A percentile compares a stretch with the other conserved stretches of the same genome.
phyloP scores from a whole-genome alignment of 768 basidiomycete species.

The Suillus placidus region DNA sequence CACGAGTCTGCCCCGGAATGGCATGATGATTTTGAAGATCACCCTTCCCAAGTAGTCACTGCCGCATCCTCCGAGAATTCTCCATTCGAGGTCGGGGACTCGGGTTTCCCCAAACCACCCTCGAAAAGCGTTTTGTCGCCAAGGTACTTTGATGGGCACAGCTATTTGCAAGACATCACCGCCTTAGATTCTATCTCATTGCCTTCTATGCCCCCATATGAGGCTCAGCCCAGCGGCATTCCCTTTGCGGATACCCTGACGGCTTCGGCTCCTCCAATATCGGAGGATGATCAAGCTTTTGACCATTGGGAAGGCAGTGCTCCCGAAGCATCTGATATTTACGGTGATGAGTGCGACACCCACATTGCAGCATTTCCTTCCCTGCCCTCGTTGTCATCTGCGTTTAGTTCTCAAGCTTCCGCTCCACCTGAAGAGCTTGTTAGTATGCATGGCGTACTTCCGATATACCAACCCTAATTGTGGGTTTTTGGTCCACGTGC shows the following conservation, averaged over 20 bases:
- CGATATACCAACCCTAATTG: constrained; percentile 32
- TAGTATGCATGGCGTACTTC: constrained; percentile 24
- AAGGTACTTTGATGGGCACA: constrained; percentile 3
- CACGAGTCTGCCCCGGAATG: constrained; percentile 54
- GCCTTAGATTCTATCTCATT: neutral
- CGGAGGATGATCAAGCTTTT: constrained; percentile 24
- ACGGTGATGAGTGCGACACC: constrained; percentile 9
- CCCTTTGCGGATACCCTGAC: constrained; percentile 33
- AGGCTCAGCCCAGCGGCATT: constrained; percentile 29
- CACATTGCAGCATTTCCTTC: neutral
- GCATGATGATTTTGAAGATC: constrained; percentile 52
- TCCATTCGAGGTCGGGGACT: constrained; percentile 39
- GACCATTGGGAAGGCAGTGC: constrained; percentile 26
- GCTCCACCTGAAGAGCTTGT: constrained; percentile 10
- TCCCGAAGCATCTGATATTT: constrained; percentile 7
- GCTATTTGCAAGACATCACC: constrained; percentile 3
- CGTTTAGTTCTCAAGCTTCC: constrained; percentile 9
- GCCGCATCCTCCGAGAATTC: constrained; percentile 46
- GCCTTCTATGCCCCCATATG: constrained; percentile 3
- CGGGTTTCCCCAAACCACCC: neutral
- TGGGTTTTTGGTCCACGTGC: constrained; percentile 8
- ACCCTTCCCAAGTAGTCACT: constrained; percentile 37
- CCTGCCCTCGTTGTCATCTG: constrained; percentile 9
- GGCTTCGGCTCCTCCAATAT: constrained; percentile 51
- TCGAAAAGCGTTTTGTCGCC: constrained; percentile 1